Percentiles rank a stretch among this genome's conserved stretches.
These are phyloP conservation scores for Anethum foeniculum DNA, from an alignment of 140 eudicot species.

Conservation along the genomic window DNA sequence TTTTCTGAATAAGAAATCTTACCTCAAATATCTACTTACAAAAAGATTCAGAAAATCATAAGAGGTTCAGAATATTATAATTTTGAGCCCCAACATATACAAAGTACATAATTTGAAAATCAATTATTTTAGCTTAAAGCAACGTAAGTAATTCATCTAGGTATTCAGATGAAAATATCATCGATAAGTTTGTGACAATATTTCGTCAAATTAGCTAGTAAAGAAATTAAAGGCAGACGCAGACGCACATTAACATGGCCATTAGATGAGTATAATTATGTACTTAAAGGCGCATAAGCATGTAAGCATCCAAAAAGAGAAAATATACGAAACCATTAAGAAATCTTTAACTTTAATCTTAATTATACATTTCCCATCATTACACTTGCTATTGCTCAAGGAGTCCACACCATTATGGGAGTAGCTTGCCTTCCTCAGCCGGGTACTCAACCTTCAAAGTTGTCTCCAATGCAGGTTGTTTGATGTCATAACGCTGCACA, in stretches of 20 bases:
- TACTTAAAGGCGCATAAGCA: neutral
- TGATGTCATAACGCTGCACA: constrained; percentile 5
- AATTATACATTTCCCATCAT: neutral
- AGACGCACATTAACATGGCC: neutral
- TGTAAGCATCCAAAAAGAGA: neutral
- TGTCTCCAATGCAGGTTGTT: constrained; percentile 4
- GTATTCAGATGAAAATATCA: neutral
- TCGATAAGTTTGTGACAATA: neutral
- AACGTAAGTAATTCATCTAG: neutral
- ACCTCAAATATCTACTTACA: neutral
- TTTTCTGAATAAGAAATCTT: neutral
- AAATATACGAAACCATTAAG: neutral
- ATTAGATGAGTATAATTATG: neutral
- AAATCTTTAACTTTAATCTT: neutral
- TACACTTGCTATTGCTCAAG: constrained; percentile 17
- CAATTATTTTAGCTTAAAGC: neutral
- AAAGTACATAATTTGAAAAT: neutral
- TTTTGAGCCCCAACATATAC: neutral
- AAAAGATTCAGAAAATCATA: neutral
- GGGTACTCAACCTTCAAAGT: neutral
- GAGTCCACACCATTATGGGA: constrained; percentile 1
- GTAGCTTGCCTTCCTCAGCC: neutral
- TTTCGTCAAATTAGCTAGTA: neutral
- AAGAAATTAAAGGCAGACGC: neutral
- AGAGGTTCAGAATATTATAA: neutral